Conservation (phyloP, 768 basidiomycete species). For the Leccinum rimulosum region DNA sequence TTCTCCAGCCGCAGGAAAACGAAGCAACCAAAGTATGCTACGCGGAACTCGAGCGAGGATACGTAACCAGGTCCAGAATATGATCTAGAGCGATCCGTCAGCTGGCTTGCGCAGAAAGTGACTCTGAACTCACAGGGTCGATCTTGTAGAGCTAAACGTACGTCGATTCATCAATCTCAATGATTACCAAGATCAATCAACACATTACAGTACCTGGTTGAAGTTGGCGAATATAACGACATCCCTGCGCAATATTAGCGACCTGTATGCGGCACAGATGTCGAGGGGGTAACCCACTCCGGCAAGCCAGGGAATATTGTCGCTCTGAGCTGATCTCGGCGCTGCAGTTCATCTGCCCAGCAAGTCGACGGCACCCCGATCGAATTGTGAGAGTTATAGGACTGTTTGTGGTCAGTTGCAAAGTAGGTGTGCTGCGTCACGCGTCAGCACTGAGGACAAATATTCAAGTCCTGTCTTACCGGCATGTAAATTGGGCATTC, state of each 20-base stretch:
- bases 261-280: not conserved
- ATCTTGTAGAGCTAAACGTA: slow-evolving; percentile 44
- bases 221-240: slow-evolving; percentile 51
- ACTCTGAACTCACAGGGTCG: slow-evolving; percentile 32
- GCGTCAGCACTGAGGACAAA: slow-evolving; percentile 1
- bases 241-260: slow-evolving; percentile 29
- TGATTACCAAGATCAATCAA: not conserved
- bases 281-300: slow-evolving; percentile 28
- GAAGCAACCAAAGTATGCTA: slow-evolving; percentile 53
- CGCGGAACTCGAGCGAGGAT: slow-evolving; percentile 43
- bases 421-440: slow-evolving; percentile 43
- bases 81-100: slow-evolving; percentile 25
- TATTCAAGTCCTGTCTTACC: slow-evolving; percentile 24
- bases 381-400: slow-evolving; percentile 27
- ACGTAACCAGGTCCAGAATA: slow-evolving; percentile 49
- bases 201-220: slow-evolving; percentile 41
- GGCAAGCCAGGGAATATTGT: slow-evolving; percentile 44
- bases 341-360: slow-evolving; percentile 41
- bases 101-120: not conserved
- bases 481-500: slow-evolving; percentile 49
- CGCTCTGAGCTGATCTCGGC: slow-evolving; percentile 37
- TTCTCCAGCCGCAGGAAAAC: slow-evolving; percentile 49
- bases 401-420: slow-evolving; percentile 50
- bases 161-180: slow-evolving; percentile 8
- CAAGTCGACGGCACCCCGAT: slow-evolving; percentile 16